These are phyloP conservation scores for Stachybotrys chlorohalonatus DNA, from an alignment of 2,329 filamentous ascomycete species.

Conservation along the genomic window DNA sequence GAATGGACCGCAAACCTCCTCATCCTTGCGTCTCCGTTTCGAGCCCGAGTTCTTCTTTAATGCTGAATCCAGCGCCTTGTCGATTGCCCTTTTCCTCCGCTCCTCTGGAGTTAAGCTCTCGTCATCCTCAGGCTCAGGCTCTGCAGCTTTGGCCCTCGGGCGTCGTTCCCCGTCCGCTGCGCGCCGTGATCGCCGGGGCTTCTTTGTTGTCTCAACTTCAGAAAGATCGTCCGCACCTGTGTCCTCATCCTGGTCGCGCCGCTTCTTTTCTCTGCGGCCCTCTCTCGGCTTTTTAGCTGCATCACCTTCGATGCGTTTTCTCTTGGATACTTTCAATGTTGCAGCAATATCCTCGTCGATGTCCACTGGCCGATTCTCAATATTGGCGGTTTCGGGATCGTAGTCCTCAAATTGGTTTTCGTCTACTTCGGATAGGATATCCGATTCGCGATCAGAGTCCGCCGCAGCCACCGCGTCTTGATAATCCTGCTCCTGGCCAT, in stretches of 20 bases:
- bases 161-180: constrained; percentile 38
- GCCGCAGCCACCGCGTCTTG: constrained; percentile 31
- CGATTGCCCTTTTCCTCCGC: constrained; percentile 72
- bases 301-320: constrained; percentile 55
- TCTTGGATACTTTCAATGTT: constrained; percentile 55
- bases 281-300: constrained; percentile 66
- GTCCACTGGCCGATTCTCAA: constrained; percentile 55
- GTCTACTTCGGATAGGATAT: constrained; percentile 58
- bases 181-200: constrained; percentile 39
- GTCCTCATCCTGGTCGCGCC: constrained; percentile 39
- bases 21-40: constrained; percentile 74
- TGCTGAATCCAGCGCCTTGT: constrained; percentile 79
- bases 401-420: constrained; percentile 63
- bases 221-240: constrained; percentile 38
- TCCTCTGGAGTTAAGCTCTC: constrained; percentile 78
- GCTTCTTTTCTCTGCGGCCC: constrained; percentile 61
- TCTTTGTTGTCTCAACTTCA: constrained; percentile 31
- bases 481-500: constrained; percentile 31
- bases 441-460: constrained; percentile 46
- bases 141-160: constrained; percentile 31
- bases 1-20: constrained; percentile 54
- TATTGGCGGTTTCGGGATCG: constrained; percentile 53
- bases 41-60: constrained; percentile 62
- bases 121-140: constrained; percentile 59
- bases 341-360: constrained; percentile 59